A percentile compares a stretch with the other conserved stretches of the same genome.
Conservation (phyloP, 768 basidiomycete species). For the Lactifluus subvellereus region DNA sequence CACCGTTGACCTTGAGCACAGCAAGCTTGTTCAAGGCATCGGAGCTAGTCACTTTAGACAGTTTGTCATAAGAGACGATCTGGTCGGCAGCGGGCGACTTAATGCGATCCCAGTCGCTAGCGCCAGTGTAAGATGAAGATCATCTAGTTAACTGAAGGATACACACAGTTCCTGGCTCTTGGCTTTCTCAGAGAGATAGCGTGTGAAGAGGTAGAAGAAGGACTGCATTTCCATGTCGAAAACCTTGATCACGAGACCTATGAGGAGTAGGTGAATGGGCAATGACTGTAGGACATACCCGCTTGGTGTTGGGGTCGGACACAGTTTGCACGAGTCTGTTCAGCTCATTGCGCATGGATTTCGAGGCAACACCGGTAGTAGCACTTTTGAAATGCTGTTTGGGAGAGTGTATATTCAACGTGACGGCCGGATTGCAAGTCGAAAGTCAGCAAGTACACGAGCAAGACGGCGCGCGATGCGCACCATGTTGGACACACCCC, state of each 20-base stretch:
- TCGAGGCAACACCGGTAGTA: constrained; percentile 46
- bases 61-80: constrained; percentile 74
- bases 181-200: constrained; percentile 85
- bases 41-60: constrained; percentile 53
- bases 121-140: background rate
- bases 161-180: constrained; percentile 81
- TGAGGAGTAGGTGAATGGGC: constrained; percentile 7
- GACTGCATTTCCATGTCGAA: constrained; percentile 92
- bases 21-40: constrained; percentile 86
- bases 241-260: constrained; percentile 39
- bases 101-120: constrained; percentile 44
- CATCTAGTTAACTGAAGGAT: constrained; percentile 9
- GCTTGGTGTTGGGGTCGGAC: constrained; percentile 48
- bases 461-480: background rate
- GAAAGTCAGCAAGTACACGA: background rate
- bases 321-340: constrained; percentile 59
- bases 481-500: constrained; percentile 25
- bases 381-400: constrained; percentile 32
- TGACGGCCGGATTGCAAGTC: background rate
- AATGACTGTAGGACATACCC: constrained; percentile 36
- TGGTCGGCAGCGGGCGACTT: constrained; percentile 81
- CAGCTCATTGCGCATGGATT: constrained; percentile 64
- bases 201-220: constrained; percentile 90
- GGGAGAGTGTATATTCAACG: background rate
- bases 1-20: constrained; percentile 93